Base-by-base conservation (phyloP, 2,329 filamentous ascomycete genomes). In the Pestalotiopsis sp. region DNA sequence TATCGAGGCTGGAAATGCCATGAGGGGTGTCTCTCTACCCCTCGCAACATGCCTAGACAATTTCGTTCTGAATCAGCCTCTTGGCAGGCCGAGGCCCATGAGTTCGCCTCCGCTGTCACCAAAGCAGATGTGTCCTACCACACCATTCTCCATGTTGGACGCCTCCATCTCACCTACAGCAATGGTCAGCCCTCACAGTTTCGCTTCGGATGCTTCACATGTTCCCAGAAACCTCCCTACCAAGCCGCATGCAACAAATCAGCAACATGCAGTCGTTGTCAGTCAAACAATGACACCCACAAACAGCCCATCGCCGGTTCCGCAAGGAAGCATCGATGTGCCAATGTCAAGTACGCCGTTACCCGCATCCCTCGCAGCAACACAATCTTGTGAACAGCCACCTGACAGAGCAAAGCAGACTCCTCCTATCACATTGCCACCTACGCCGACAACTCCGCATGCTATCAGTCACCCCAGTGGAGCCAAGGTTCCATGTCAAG, bases 21-120 rank as follows among this genome's bases (percentile, higher is more conserved):
- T 74, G 23, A 74, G 78, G 49, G 78, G 78, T 5, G 73, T 77
- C 2, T 82, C 80, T 7, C 74, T 81, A 41, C 80, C 80, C 5
- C 74, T 74, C 59, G 27, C 27, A 4, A 20, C 59, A 36, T 38
- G 27, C 4, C 69, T 81, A 13, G 77, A 79, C 49, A 80, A 75
- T 17, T 81, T 79, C 52, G 69, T 68, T 13, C 75, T 81, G 38
- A 70, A 77, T 25, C 74, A 76, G 38, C 72, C 77, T 11, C 67
- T 69, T 41, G 70, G 74, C 12, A 72, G 72, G 12, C 63, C 71
- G 52, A 73, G 76, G 61, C 71, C 73, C 6, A 69, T 70, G 4
- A 74, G 73, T 65, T 77, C 80, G 9, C 78, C 79, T 4, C 76
- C 78, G 9, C 73, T 83, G 13, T 69, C 68, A 6, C 68, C 68